Percentiles rank a stretch among this genome's conserved stretches.
Evolutionary conservation across 2,329 filamentous ascomycete species (phyloP).

Genomic region (Didymella exigua): DNA sequence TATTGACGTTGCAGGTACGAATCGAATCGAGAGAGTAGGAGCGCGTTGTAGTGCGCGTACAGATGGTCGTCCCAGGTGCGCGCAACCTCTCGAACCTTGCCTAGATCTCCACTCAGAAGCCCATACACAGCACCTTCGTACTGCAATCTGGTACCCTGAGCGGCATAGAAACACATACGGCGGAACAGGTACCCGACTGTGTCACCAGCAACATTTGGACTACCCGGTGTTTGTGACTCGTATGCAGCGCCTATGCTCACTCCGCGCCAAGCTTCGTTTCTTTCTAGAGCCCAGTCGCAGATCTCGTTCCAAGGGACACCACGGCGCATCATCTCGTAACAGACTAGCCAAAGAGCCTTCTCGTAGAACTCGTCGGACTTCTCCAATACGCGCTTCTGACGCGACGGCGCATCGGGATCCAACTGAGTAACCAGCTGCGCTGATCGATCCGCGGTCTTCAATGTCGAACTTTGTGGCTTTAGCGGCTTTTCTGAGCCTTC

Average conservation of each 20-base stretch:
- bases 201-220: slow-evolving; percentile 46
- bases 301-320: slow-evolving; percentile 78
- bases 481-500: slow-evolving; percentile 51
- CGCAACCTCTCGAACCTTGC: slow-evolving; percentile 77
- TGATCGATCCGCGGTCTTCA: slow-evolving; percentile 54
- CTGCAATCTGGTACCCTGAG: slow-evolving; percentile 71
- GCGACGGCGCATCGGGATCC: slow-evolving; percentile 85
- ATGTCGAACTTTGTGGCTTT: slow-evolving; percentile 53
- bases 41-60: slow-evolving; percentile 86
- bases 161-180: slow-evolving; percentile 76
- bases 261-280: slow-evolving; percentile 88
- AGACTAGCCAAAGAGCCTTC: slow-evolving; percentile 88
- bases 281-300: slow-evolving; percentile 82
- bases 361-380: slow-evolving; percentile 87
- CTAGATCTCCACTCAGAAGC: slow-evolving; percentile 81
- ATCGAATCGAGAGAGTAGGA: slow-evolving; percentile 80
- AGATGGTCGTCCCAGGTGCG: slow-evolving; percentile 84
- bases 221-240: slow-evolving; percentile 51
- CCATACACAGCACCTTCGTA: slow-evolving; percentile 92
- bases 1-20: slow-evolving; percentile 66
- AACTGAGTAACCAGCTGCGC: slow-evolving; percentile 79
- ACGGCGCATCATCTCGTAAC: slow-evolving; percentile 87
- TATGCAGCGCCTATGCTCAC: slow-evolving; percentile 77
- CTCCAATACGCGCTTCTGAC: slow-evolving; percentile 78
- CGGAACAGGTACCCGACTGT: slow-evolving; percentile 67